Evolutionary conservation across 2,329 filamentous ascomycete genomes (phyloP).

Genomic region (Diaporthe caulivora): DNA sequence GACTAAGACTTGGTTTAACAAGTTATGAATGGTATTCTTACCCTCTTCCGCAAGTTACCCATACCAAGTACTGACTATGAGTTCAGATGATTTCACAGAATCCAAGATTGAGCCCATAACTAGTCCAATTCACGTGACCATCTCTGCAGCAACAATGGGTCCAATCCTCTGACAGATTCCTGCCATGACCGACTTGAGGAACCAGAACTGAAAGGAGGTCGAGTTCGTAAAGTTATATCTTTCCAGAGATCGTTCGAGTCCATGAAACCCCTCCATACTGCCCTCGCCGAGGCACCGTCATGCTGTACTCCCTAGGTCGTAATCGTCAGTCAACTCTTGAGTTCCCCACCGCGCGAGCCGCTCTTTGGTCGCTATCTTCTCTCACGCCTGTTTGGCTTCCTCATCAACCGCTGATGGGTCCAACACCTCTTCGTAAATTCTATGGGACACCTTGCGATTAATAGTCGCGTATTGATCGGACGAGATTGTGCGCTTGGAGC

Average conservation of each 20-base stretch:
- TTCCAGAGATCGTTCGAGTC: slow-evolving; percentile 41
- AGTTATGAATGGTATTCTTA: too few species aligned
- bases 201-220: too few species aligned
- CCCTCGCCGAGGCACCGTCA: slow-evolving; percentile 36
- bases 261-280: slow-evolving; percentile 39
- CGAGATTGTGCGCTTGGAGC: slow-evolving; percentile 77
- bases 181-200: too few species aligned
- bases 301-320: slow-evolving; percentile 40
- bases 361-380: slow-evolving; percentile 81
- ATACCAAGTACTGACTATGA: too few species aligned
- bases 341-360: slow-evolving; percentile 77
- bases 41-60: too few species aligned
- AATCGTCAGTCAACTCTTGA: slow-evolving; percentile 61
- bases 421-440: slow-evolving; percentile 80
- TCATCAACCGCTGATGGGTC: slow-evolving; percentile 71
- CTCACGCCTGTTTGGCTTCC: slow-evolving; percentile 76
- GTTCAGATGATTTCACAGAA: too few species aligned
- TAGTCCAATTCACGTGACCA: too few species aligned
- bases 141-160: too few species aligned
- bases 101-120: too few species aligned
- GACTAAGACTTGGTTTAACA: too few species aligned
- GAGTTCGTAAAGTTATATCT: too few species aligned
- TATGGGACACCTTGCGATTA: slow-evolving; percentile 89
- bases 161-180: too few species aligned
- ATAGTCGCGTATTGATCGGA: slow-evolving; percentile 94